Evolutionary conservation across 2,329 filamentous ascomycete species (phyloP), one percentile per base, ranked within the genome.

Genomic region (Xylariales sp.): DNA sequence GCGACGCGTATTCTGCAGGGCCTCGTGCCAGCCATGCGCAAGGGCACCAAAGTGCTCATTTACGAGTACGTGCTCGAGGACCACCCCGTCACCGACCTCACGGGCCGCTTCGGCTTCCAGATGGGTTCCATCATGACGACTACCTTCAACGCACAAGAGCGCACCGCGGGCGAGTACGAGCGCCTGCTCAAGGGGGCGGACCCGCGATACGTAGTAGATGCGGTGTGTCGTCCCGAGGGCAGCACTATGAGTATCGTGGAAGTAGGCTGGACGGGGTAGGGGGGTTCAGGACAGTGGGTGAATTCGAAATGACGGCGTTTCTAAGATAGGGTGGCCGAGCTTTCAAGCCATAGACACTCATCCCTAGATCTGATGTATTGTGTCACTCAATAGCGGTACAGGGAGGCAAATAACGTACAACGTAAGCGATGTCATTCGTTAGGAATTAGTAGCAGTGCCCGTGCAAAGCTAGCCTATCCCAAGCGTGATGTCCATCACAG

Each of bases 11-110:
- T 74, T 30, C 64, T 74, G 10, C 62, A 65, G 41, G 39, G 46
- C 16, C 65, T 68, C 9, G 61, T 72, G 16, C 70, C 71, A n/a
- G 71, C 69, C 16, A 65, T 74, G 65, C 65, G 64, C 52, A 60
- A 63, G 10, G 71, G 71, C 3, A 65, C 70, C 12, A 67, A 62
- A 36, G 16, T 72, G 16, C 52, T 72, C 6, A 61, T 72, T 23
- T 52, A 62, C 16, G 70, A 72, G 18, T 64, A 64, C 34, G 65
- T 67, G 65, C 67, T 65, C 28, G 9, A 59, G 36, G 67, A 69
- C 46, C 14, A 39, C 23, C 67, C 67, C 8, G 54, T 59, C 39
- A 69, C 58, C 18, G 49, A 62, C 32, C 53, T 65, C 53, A 41
- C 57, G 12, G 62, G 54, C 48, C 67, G 62, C 46, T 62, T 62